Conservation (phyloP, 2,329 filamentous ascomycete species). For the Beauveria scarabaeidicola region DNA sequence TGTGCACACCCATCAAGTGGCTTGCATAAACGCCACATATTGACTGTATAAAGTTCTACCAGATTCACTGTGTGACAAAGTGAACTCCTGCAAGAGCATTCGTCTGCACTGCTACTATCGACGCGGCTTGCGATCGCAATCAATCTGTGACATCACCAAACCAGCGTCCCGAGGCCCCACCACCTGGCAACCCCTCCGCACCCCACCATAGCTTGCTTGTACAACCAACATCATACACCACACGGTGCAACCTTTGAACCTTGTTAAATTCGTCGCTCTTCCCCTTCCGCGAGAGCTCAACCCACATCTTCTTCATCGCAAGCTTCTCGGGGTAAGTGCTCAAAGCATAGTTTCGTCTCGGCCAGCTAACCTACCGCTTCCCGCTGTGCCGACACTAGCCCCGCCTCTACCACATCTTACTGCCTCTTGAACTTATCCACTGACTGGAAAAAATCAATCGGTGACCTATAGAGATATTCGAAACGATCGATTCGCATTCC, state of each 20-base stretch:
- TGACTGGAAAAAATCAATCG: neutral
- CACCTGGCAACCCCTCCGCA: constrained; percentile 1
- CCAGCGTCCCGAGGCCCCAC: neutral
- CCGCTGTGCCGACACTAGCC: too few relatives aligned
- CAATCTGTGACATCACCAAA: constrained; percentile 2
- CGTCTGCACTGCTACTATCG: neutral
- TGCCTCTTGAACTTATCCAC: neutral
- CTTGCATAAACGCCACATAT: neutral
- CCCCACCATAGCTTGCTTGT: constrained; percentile 7
- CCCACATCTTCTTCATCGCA: neutral
- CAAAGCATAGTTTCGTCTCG: neutral
- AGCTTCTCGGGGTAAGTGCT: neutral
- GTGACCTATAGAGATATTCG: neutral
- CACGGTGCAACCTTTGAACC: neutral
- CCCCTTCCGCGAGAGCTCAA: neutral
- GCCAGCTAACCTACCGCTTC: neutral
- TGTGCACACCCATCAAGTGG: neutral
- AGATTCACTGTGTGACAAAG: neutral
- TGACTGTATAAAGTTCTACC: too few relatives aligned
- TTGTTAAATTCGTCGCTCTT: neutral
- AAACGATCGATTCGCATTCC: neutral
- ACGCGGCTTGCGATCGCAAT: neutral
- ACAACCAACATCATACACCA: neutral
- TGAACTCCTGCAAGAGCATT: neutral
- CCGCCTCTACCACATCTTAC: neutral